Conservation (phyloP, 805 yeast species). For the Kodamaea kakaduensis region DNA sequence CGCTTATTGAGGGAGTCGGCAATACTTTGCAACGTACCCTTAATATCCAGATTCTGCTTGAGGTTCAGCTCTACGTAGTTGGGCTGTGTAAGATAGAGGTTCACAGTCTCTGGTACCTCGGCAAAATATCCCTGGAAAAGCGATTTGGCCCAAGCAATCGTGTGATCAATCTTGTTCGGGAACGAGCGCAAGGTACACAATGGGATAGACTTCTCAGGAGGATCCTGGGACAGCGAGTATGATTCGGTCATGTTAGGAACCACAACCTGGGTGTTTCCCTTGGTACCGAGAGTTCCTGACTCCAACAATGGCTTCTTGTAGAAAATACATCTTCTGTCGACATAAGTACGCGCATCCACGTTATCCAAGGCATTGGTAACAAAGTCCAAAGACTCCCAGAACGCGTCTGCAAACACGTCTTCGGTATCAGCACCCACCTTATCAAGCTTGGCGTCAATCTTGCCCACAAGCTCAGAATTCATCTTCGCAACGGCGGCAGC, state of each 20-base stretch:
- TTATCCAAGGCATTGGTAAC: constrained; percentile 97
- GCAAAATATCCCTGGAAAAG: constrained; percentile 87
- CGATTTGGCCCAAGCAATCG: constrained; percentile 98
- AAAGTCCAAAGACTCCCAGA: constrained; percentile 81
- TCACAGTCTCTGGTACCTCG: constrained; percentile 91
- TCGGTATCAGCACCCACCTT: constrained; percentile 95
- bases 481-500: constrained; percentile 76
- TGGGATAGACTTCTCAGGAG: constrained; percentile 97
- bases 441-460: constrained; percentile 72
- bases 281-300: constrained; percentile 96
- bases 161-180: constrained; percentile 97
- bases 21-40: constrained; percentile 79
- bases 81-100: constrained; percentile 84
- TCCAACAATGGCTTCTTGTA: constrained; percentile 88
- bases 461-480: constrained; percentile 80
- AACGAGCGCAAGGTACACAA: constrained; percentile 94
- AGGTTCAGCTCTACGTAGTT: constrained; percentile 87
- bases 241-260: constrained; percentile 93
- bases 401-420: constrained; percentile 72
- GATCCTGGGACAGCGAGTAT: constrained; percentile 94
- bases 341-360: constrained; percentile 96
- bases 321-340: constrained; percentile 94
- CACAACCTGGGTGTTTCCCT: constrained; percentile 96
- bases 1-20: constrained; percentile 69
- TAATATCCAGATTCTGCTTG: constrained; percentile 89